These are phyloP conservation scores for Stachybotrys elegans DNA, from an alignment of 2,329 filamentous ascomycete species.

Conservation along the genomic window DNA sequence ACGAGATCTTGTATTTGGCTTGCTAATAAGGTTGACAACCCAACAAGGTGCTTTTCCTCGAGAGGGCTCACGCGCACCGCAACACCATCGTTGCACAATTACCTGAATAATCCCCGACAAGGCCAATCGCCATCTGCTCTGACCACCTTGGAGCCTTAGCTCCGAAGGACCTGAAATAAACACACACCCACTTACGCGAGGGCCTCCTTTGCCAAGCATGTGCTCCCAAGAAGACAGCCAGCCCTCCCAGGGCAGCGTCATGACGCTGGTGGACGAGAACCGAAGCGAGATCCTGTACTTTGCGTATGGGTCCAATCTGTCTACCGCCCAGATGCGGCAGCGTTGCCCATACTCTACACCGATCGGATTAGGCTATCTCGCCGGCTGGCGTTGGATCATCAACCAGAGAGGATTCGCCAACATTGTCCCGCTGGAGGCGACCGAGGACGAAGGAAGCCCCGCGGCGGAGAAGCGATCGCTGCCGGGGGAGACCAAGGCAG, in stretches of 20 bases:
- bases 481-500: background rate
- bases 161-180: background rate
- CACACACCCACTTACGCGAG: background rate
- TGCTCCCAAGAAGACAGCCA: conserved; percentile 25
- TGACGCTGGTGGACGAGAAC: conserved; percentile 29
- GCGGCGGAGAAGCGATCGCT: too few relatives aligned
- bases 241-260: conserved; percentile 27
- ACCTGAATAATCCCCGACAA: too few relatives aligned
- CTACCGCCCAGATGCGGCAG: conserved; percentile 55
- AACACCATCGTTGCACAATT: too few relatives aligned
- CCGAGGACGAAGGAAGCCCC: conserved; percentile 9
- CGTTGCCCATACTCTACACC: conserved; percentile 56
- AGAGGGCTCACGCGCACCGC: too few relatives aligned
- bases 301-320: conserved; percentile 68
- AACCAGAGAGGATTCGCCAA: conserved; percentile 65
- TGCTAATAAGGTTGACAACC: too few relatives aligned
- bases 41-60: too few relatives aligned
- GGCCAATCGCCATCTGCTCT: too few relatives aligned
- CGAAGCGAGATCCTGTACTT: conserved; percentile 51
- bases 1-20: too few relatives aligned
- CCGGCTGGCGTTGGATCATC: conserved; percentile 60
- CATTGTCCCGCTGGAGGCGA: conserved; percentile 37
- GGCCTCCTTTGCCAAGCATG: conserved; percentile 11
- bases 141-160: too few relatives aligned
- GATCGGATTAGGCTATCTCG: conserved; percentile 52